Percentiles rank a stretch among this genome's conserved stretches.
Evolutionary conservation across 805 yeast species (phyloP).

Genomic region (Jamesozyma jinghongensis): DNA sequence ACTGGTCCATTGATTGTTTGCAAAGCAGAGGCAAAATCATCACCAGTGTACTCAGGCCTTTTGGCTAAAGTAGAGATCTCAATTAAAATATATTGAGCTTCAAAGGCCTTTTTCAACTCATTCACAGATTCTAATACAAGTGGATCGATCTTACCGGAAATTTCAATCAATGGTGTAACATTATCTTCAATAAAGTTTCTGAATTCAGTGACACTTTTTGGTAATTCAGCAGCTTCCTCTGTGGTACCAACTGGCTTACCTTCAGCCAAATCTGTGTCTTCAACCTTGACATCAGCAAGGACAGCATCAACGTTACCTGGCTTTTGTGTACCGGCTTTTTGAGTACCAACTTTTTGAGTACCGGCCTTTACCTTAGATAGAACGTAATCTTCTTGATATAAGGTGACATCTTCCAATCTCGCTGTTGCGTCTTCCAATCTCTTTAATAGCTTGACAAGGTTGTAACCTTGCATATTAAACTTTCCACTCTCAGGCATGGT

Average conservation of each 20-base stretch:
- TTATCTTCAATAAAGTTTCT: constrained; percentile 42
- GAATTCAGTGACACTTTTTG: constrained; percentile 44
- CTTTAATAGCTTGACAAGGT: constrained; percentile 69
- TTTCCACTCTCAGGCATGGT: constrained; percentile 10
- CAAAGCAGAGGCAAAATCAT: constrained; percentile 47
- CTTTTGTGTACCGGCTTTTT: neutral
- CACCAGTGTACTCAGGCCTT: constrained; percentile 54
- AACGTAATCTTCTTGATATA: constrained; percentile 57
- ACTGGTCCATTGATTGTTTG: constrained; percentile 60
- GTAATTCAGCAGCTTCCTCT: constrained; percentile 12
- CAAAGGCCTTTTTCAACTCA: constrained; percentile 46
- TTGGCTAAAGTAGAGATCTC: constrained; percentile 48
- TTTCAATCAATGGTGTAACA: constrained; percentile 49
- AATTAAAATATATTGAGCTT: constrained; percentile 49
- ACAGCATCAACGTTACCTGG: neutral
- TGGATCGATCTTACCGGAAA: constrained; percentile 37
- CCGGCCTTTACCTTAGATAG: constrained; percentile 24
- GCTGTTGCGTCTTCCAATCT: constrained; percentile 90
- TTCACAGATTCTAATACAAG: constrained; percentile 39
- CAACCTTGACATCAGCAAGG: no score
- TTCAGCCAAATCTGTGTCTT: no score
- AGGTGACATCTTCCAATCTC: constrained; percentile 80
- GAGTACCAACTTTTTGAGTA: neutral
- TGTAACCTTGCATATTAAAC: constrained; percentile 60
- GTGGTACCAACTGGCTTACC: constrained; percentile 6